Evolutionary conservation across 1,139 yeast genomes (phyloP), one percentile per base, ranked within the genome.

Genomic region (Candida neerlandica): DNA sequence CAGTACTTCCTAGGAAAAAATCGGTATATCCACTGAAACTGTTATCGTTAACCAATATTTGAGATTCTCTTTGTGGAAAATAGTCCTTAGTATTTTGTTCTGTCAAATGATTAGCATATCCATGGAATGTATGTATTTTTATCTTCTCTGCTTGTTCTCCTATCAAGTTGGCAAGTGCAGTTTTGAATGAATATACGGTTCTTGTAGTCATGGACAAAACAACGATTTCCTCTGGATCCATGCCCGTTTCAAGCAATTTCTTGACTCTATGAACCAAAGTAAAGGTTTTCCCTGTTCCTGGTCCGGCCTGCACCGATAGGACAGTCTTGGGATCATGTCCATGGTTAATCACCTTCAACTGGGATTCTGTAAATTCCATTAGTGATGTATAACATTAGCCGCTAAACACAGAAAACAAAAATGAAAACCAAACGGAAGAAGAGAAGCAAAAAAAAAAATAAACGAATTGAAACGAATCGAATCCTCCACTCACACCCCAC

Each of bases 201-300:
- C 86, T 70, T 57, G 86, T 87, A 0, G 95, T 86, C 78, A 87
- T 75, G 4, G 91, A 83, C 9, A 88, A 67, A 3, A 86, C 84
- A 35, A 86, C 62, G 2, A 88, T 78, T 46, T 82, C 81, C 7
- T 70, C 65, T 0, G 92, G 89, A 1, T 61, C 53, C 0, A 81
- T 61, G 1, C 65, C 66, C 3, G 69, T 67, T 5, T 67, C 52
- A 0, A 86, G 61, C 53, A 85, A 58, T 52, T 77, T 69, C 1
- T 79, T 80, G 0, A 86, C 72, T 51, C 89, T 71, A 40, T 75
- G 69, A 1, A 82, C 79, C 29, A 88, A 58, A 0, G 91, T 84
- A 39, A 71, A 70, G 0, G 95, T 86, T 58, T 88, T 88, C 1
- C 96, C 96, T 19, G 88, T 80, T 2, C 92, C 92, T 0, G 92